Evolutionary conservation across 2,329 filamentous ascomycete species (phyloP), one percentile per base, ranked within the genome.

Genomic region (Ceratocystis colombiana): DNA sequence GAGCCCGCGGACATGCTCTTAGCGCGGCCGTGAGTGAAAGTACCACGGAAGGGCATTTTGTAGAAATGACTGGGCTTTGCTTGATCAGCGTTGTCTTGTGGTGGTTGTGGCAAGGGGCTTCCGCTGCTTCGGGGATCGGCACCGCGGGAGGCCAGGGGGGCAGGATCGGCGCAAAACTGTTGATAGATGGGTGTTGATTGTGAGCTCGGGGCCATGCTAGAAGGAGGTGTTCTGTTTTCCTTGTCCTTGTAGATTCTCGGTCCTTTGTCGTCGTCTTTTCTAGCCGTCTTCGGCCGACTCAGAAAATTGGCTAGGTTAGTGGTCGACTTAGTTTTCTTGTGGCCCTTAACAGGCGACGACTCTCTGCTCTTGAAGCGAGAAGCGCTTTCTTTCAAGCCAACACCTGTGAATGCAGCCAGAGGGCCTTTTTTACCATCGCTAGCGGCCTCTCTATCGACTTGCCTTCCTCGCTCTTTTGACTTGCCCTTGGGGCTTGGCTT

Each of bases 261-360:
- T 25, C 65, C 57, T 20, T n/a, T 64, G 33, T 68, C 64, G 45
- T 68, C 66, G 30, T 67, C 68, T 70, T 84, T 87, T 72, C 86
- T 89, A 64, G 86, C 80, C 8, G 89, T 90, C 73, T 88, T 90
- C 68, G 86, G 84, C 66, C 88, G 86, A 66, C 85, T 85, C 64
- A 96, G 82, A 65, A 96, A 82, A 3, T 82, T 85, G 0, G 85
- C 84, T n/a, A 97, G 80, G 73, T 91, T 95, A 41, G 88, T 88
- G 2, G 88, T 83, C 0, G 92, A 96, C 75, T 93, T 96, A 46
- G 83, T 83, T 78, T 93, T 95, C 72, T 87, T 88, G 30, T 84
- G 84, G 22, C 33, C 50, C 72, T 88, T 88, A 67, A 79, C 80
- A 10, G 81, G 80, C 50, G 82, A 82, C 28, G 76, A 70, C 64